Evolutionary conservation across 2,329 filamentous ascomycete species (phyloP), one percentile per base, ranked within the genome.

Genomic region (Apiospora malaysiana): DNA sequence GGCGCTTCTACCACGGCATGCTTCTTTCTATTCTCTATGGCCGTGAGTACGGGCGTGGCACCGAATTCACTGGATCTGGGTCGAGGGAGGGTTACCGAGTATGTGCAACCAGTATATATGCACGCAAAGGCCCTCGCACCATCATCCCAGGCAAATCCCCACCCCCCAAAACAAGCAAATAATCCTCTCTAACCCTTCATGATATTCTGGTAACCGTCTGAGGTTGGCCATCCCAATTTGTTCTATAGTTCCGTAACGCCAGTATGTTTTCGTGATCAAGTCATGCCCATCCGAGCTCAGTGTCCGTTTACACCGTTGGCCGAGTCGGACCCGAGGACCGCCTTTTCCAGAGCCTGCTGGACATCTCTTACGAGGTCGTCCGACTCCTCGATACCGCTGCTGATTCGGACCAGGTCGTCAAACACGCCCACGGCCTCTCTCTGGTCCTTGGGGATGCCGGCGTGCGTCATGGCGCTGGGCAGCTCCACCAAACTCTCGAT

Each of bases 391-490:
- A 99, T 90, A 78, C 96, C 96, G 80, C 94, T 98, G 87, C 94
- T 97, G 72, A 99, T 87, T 75, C 96, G 89, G 42, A 99, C 93
- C 9, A 99, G 88, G 81, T 99, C 96, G 79, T 99, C 96, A 78
- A 91, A 98, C 43, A 99, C 94, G 72, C 96, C 96, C 0, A 96
- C 94, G 3, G 92, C 92, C 87, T 99, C 96, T 71, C 96, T 88
- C 85, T 97, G 91, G 72, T 94, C 94, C 80, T 89, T 90, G 68
- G 96, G 96, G 75, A 99, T 99, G 71, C 95, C 96, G 32, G 94
- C 93, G 82, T 99, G 96, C 23, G 96, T 99, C 96, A 99, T 99
- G 83, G 91, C 93, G 77, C 93, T 93, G 27, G 96, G 96, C 2
- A 99, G 90, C 84, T 99, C 96, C 76, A 95, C 92, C 73, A 99